Evolutionary conservation across 108 stramenopile genomes (phyloP).

Genomic region (Fistulifera solaris): DNA sequence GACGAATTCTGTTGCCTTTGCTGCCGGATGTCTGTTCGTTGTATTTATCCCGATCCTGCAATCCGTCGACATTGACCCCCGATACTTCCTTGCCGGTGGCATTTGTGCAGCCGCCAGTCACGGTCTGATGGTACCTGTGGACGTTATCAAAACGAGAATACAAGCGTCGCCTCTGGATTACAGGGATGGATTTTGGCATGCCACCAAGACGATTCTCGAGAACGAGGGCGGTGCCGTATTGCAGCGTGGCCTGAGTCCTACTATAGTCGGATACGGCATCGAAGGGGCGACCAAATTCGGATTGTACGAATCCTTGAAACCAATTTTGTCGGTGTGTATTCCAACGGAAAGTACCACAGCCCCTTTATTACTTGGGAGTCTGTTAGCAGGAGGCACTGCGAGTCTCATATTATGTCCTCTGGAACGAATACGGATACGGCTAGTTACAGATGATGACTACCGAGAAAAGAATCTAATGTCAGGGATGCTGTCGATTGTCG

Average conservation of each 20-base stretch:
- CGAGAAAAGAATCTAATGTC: slow-evolving; percentile 34
- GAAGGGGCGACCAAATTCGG: slow-evolving; percentile 83
- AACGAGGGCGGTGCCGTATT: slow-evolving; percentile 41
- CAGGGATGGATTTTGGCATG: slow-evolving; percentile 25
- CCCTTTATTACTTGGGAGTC: slow-evolving; percentile 26
- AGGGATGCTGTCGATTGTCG: slow-evolving; percentile 36
- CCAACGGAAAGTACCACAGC: slow-evolving; percentile 11
- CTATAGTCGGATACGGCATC: slow-evolving; percentile 60
- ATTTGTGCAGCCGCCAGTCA: slow-evolving; percentile 68
- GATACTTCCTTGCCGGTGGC: slow-evolving; percentile 74
- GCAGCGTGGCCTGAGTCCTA: slow-evolving; percentile 65
- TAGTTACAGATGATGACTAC: slow-evolving; percentile 72
- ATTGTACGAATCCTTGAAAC: slow-evolving; percentile 78
- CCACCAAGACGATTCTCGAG: slow-evolving; percentile 38
- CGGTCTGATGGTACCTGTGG: slow-evolving; percentile 73
- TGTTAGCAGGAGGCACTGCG: slow-evolving; percentile 58
- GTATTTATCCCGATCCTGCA: too few relatives aligned
- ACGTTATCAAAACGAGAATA: slow-evolving; percentile 83
- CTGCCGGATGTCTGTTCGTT: too few relatives aligned
- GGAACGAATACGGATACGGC: slow-evolving; percentile 77
- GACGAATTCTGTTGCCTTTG: too few relatives aligned
- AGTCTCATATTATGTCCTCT: slow-evolving; percentile 75
- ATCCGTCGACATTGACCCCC: too few relatives aligned
- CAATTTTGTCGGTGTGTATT: slow-evolving; percentile 18
- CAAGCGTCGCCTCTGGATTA: slow-evolving; percentile 57